phyloP scores from a whole-genome alignment of 805 yeast genomes.

The Sporopachydermia lactativora region DNA sequence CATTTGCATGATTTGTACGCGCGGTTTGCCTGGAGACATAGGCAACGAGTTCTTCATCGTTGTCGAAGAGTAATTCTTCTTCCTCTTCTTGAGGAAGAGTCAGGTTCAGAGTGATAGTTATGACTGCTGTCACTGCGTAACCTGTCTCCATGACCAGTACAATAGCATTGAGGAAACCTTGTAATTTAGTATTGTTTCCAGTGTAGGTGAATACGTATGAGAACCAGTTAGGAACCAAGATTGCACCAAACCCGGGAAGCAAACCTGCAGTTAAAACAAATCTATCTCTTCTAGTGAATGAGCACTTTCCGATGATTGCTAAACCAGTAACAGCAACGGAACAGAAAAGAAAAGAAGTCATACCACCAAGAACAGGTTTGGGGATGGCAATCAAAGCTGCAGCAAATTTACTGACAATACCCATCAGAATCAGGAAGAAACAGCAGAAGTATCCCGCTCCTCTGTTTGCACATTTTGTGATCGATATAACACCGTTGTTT shows the following conservation, averaged over 20 bases:
- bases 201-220: slow-evolving; percentile 34
- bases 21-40: slow-evolving; percentile 1
- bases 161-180: slow-evolving; percentile 40
- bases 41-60: not conserved
- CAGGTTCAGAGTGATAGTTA: slow-evolving; percentile 36
- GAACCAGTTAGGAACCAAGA: slow-evolving; percentile 39
- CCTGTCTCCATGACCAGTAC: slow-evolving; percentile 44
- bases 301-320: slow-evolving; percentile 32
- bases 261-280: slow-evolving; percentile 40
- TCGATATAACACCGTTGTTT: slow-evolving; percentile 31
- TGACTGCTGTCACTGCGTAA: slow-evolving; percentile 41
- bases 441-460: slow-evolving; percentile 32
- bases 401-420: slow-evolving; percentile 25
- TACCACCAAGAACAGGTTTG: slow-evolving; percentile 23
- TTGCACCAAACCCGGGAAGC: slow-evolving; percentile 42
- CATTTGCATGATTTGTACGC: no score
- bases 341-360: slow-evolving; percentile 41
- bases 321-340: slow-evolving; percentile 47
- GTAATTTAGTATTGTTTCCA: slow-evolving; percentile 30
- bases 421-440: slow-evolving; percentile 29
- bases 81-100: slow-evolving; percentile 36
- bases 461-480: slow-evolving; percentile 32
- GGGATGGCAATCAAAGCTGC: slow-evolving; percentile 26
- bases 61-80: slow-evolving; percentile 17
- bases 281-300: slow-evolving; percentile 44